Conservation (phyloP, 1,139 yeast species). For the Scheffersomyces insectosa region DNA sequence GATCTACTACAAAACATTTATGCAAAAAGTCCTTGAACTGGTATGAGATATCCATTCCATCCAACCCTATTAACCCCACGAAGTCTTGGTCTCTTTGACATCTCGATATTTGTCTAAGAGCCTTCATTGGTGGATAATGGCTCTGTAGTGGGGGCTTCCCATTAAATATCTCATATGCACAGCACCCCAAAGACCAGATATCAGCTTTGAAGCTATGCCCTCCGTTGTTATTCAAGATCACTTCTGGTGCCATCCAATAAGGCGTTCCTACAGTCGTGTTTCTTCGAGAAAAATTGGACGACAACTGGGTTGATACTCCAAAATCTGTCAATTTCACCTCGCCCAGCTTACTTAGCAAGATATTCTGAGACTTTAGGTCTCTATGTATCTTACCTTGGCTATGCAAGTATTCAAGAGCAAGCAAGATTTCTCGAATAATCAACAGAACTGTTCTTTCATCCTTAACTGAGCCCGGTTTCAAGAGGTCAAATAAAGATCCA, state of each 20-base stretch:
- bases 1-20: constrained; percentile 66
- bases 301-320: constrained; percentile 93
- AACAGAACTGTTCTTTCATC: constrained; percentile 53
- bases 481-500: constrained; percentile 73
- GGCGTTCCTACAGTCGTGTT: constrained; percentile 99
- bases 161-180: constrained; percentile 77
- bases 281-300: constrained; percentile 75
- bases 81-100: constrained; percentile 38
- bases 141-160: constrained; percentile 83
- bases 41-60: constrained; percentile 22
- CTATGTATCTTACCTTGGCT: constrained; percentile 80
- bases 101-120: constrained; percentile 51
- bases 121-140: constrained; percentile 76
- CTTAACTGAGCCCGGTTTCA: constrained; percentile 58
- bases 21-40: constrained; percentile 56
- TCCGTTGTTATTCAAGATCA: constrained; percentile 68
- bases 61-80: constrained; percentile 29
- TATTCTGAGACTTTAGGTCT: constrained; percentile 84
- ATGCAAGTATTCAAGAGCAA: constrained; percentile 73
- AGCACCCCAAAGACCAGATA: constrained; percentile 94
- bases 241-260: constrained; percentile 99
- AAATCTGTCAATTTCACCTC: constrained; percentile 93
- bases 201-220: constrained; percentile 91
- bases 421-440: constrained; percentile 58
- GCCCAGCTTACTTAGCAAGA: constrained; percentile 65